A percentile compares a stretch with the other conserved stretches of the same genome.
Conservation (phyloP, 805 yeast species). For the Nakazawaea pomicola region DNA sequence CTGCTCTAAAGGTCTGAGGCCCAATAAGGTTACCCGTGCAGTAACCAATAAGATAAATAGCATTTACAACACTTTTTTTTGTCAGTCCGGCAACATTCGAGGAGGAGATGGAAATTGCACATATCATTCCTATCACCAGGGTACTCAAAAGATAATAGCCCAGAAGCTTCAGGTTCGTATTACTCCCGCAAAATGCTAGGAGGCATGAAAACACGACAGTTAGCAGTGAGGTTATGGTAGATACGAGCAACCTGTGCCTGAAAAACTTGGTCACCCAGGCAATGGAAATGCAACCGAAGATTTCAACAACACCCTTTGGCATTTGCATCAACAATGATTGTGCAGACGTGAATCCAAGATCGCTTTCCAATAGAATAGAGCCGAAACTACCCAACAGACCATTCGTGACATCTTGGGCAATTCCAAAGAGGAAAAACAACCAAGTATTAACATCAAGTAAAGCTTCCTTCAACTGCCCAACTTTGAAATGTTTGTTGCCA, state of each 20-base stretch:
- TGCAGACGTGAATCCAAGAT: conserved; percentile 21
- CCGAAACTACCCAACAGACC: conserved; percentile 50
- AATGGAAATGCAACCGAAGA: conserved; percentile 19
- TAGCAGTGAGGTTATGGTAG: conserved; percentile 20
- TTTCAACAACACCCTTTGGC: conserved; percentile 33
- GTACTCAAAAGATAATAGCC: conserved; percentile 15
- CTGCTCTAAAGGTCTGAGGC: conserved; percentile 58
- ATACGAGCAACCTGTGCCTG: conserved; percentile 28
- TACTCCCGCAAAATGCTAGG: conserved; percentile 21
- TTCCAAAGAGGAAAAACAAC: conserved; percentile 37
- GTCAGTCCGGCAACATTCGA: conserved; percentile 60
- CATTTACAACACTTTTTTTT: conserved; percentile 51
- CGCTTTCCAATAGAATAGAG: conserved; percentile 32
- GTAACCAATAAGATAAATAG: conserved; percentile 53
- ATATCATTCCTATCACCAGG: conserved; percentile 24
- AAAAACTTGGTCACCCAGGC: conserved; percentile 19
- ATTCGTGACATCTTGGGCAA: conserved; percentile 46
- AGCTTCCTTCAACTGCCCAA: conserved; percentile 49
- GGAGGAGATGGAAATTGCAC: conserved; percentile 25
- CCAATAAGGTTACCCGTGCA: conserved; percentile 65
- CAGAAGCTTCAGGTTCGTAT: conserved; percentile 15
- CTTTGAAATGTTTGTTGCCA: conserved; percentile 50
- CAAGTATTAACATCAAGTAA: conserved; percentile 45
- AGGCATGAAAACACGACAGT: conserved; percentile 23
- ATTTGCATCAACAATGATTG: conserved; percentile 28